These are phyloP conservation scores for Phytophthora nicotianae DNA, from an alignment of 352 stramenopile genomes.

Conservation along the genomic window DNA sequence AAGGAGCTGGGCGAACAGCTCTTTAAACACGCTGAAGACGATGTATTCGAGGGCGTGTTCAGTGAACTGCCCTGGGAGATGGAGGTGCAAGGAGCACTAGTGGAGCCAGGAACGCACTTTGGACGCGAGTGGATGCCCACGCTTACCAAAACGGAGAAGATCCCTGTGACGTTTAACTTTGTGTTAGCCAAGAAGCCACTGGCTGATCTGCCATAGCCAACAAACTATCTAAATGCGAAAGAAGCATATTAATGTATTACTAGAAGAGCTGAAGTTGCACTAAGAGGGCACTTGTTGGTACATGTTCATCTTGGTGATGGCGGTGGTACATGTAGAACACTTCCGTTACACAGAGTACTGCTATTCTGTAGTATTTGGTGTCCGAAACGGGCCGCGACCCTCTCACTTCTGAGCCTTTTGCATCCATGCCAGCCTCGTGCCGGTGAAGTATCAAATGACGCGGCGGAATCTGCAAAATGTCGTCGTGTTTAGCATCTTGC, in stretches of 20 bases:
- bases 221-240: conserved; percentile 29
- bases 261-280: conserved; percentile 2
- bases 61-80: conserved; percentile 51
- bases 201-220: conserved; percentile 9
- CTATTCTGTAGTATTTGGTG: not conserved
- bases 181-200: conserved; percentile 38
- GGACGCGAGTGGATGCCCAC: conserved; percentile 49
- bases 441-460: conserved; percentile 29
- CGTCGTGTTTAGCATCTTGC: conserved; percentile 7
- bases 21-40: conserved; percentile 56
- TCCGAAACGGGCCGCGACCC: conserved; percentile 18
- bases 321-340: too few species aligned
- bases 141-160: conserved; percentile 4
- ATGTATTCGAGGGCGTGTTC: conserved; percentile 51
- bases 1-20: conserved; percentile 43
- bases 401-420: conserved; percentile 17
- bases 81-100: conserved; percentile 35
- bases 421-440: conserved; percentile 28
- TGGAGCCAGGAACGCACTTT: conserved; percentile 38
- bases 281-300: too few species aligned
- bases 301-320: not conserved
- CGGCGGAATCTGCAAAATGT: conserved; percentile 21
- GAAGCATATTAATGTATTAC: conserved; percentile 36
- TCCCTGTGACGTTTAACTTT: conserved; percentile 30
- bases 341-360: conserved; percentile 23